Percentiles rank a stretch among this genome's conserved stretches.
Evolutionary conservation across 2,329 filamentous ascomycete genomes (phyloP).

Genomic region (Neofusicoccum umdonicola): DNA sequence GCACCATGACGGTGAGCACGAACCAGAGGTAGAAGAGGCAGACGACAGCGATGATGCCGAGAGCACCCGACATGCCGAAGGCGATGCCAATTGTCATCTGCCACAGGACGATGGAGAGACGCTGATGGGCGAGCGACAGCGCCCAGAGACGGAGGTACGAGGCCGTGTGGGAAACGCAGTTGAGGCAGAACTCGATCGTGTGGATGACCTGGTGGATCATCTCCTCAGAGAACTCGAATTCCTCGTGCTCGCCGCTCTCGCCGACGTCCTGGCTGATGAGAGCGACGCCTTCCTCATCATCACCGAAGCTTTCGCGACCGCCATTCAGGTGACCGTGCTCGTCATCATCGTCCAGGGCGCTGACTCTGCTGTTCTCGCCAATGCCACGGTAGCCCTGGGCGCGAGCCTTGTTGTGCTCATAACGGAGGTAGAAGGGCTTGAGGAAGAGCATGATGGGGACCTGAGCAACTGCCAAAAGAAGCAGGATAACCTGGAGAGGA

Average conservation of each 20-base stretch:
- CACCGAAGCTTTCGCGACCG: constrained; percentile 63
- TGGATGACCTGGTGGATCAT: constrained; percentile 99
- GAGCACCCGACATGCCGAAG: constrained; percentile 62
- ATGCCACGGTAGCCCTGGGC: constrained; percentile 90
- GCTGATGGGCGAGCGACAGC: constrained; percentile 93
- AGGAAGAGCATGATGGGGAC: constrained; percentile 90
- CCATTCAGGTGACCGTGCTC: constrained; percentile 57
- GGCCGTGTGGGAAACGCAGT: constrained; percentile 97
- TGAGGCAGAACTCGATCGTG: constrained; percentile 98
- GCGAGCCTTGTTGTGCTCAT: constrained; percentile 86
- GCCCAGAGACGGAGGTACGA: constrained; percentile 99
- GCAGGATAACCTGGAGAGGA: constrained; percentile 70
- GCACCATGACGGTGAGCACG: constrained; percentile 71
- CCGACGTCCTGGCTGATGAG: constrained; percentile 84
- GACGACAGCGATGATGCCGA: constrained; percentile 78
- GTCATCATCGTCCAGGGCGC: constrained; percentile 85
- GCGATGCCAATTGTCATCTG: constrained; percentile 86
- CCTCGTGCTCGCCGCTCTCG: constrained; percentile 76
- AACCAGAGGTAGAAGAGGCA: constrained; percentile 88
- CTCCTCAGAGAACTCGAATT: constrained; percentile 94
- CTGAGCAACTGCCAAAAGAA: constrained; percentile 79
- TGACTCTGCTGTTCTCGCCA: constrained; percentile 82
- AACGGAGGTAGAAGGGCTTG: constrained; percentile 93
- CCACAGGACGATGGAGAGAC: constrained; percentile 95
- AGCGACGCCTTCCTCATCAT: constrained; percentile 77